Base-by-base conservation (phyloP, 2,329 filamentous ascomycete species). In the Ophiostoma sp. region DNA sequence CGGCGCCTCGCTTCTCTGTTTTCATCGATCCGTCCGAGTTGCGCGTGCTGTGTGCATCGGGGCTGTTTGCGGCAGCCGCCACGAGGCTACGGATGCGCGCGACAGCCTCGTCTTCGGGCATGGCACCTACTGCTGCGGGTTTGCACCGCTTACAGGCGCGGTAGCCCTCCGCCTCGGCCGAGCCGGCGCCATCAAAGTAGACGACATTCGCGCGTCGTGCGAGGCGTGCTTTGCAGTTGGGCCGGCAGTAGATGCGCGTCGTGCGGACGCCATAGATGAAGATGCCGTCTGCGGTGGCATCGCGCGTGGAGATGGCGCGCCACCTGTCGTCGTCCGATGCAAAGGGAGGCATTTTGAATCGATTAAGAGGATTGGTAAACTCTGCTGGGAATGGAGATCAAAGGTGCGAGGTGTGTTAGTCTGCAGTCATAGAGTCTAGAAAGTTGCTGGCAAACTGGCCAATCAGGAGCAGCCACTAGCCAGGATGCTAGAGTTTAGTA, bases 151-250 rank as follows among this genome's bases (percentile, higher is more conserved):
- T 87, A 76, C 86, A 88, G 0, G 85, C 77, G 38, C 85, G 79
- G 73, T 81, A 88, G 1, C 85, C 82, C 5, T 76, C 80, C 0
- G 72, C 71, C 58, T 77, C 76, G 1, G 87, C 87, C 42, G 82
- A 78, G 0, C 74, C 70, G 0, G 79, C 73, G 0, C 77, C 79
- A 16, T 80, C 74, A 75, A 81, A 86, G 76, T 87, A 89, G 1
- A 76, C 75, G 3, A 88, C 81, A 65, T 89, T 89, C 65, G 84
- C 82, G 63, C 86, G 81, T 1, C 86, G 81, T 1, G 87, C 85
- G 12, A 88, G 81, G 0, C 87, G 81, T 2, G 85, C 84, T 16
- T 83, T 82, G 74, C 87, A 89, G 27, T 81, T 85, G 1, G 86
- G 85, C 1, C 86, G 81, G 74, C 87, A 89, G 76, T 86, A 89